Conservation (phyloP, 2,329 filamentous ascomycete genomes). For the Calonectria hawksworthii region DNA sequence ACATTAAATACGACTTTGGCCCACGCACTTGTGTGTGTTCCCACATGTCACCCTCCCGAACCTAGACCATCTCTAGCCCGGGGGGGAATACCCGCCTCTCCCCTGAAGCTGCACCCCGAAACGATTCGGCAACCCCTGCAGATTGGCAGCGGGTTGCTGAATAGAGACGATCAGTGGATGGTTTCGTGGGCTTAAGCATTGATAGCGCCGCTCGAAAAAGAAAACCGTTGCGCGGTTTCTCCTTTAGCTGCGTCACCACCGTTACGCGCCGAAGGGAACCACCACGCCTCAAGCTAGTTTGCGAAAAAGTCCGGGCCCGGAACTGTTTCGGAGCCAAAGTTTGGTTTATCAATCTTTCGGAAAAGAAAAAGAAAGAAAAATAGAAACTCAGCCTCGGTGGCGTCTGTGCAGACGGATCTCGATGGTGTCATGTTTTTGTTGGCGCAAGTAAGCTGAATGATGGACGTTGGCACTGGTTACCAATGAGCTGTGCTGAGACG, state of each 20-base stretch:
- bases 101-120: not conserved
- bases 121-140: not conserved
- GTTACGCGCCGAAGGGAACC: not conserved
- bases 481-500: not conserved
- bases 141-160: not conserved
- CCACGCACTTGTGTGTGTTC: not conserved
- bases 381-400: too few species aligned
- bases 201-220: not conserved
- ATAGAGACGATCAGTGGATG: not conserved
- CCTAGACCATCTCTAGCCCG: not conserved
- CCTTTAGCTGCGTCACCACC: slow-evolving; percentile 1
- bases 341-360: not conserved
- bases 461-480: not conserved
- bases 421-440: not conserved
- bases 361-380: not conserved
- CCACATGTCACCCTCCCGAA: not conserved
- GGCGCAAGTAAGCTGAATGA: not conserved
- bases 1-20: slow-evolving; percentile 5
- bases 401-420: not conserved
- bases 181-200: not conserved
- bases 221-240: slow-evolving; percentile 2
- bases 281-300: not conserved
- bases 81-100: not conserved
- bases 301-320: not conserved
- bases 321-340: not conserved